A percentile compares a stretch with the other conserved stretches of the same genome.
Evolutionary conservation across 192 early-diverging fungal genomes (phyloP).

Genomic region (Coemansia asiatica): DNA sequence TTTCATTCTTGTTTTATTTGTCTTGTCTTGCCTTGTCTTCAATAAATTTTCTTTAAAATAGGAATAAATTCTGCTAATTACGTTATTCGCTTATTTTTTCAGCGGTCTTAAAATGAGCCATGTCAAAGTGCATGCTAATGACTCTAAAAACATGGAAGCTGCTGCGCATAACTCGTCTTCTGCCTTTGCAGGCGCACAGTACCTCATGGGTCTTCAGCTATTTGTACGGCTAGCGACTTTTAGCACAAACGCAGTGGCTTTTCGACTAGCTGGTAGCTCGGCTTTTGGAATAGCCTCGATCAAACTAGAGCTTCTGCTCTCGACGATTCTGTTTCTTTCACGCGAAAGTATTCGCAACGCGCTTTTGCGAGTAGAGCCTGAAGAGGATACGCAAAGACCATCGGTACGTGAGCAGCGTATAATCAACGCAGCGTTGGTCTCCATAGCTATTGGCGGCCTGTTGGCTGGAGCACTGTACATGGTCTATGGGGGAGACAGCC

Average conservation of each 20-base stretch:
- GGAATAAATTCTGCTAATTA: no score
- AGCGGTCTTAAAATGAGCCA: not conserved
- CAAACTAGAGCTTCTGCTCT: constrained; percentile 79
- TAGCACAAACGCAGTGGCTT: constrained; percentile 72
- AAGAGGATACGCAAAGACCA: constrained; percentile 7
- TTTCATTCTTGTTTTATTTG: no score
- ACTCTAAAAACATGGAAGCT: not conserved
- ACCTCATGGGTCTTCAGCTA: constrained; percentile 74
- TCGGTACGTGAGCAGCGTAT: constrained; percentile 26
- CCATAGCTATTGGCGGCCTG: constrained; percentile 51
- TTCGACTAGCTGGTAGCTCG: constrained; percentile 67
- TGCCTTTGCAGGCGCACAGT: constrained; percentile 65
- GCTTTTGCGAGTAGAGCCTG: constrained; percentile 58
- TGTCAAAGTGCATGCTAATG: not conserved
- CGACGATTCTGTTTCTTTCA: constrained; percentile 91
- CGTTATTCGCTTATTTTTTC: no score
- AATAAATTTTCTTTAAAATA: no score
- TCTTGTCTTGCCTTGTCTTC: no score
- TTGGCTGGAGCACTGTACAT: constrained; percentile 59
- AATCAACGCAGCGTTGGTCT: constrained; percentile 41
- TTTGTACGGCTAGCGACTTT: constrained; percentile 79
- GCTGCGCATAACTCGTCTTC: not conserved
- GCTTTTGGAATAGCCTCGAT: constrained; percentile 83
- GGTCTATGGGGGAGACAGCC: constrained; percentile 31
- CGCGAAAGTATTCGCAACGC: constrained; percentile 78